These are phyloP conservation scores for Penicillium decumbens DNA, from an alignment of 2,329 filamentous ascomycete genomes.

Conservation along the genomic window DNA sequence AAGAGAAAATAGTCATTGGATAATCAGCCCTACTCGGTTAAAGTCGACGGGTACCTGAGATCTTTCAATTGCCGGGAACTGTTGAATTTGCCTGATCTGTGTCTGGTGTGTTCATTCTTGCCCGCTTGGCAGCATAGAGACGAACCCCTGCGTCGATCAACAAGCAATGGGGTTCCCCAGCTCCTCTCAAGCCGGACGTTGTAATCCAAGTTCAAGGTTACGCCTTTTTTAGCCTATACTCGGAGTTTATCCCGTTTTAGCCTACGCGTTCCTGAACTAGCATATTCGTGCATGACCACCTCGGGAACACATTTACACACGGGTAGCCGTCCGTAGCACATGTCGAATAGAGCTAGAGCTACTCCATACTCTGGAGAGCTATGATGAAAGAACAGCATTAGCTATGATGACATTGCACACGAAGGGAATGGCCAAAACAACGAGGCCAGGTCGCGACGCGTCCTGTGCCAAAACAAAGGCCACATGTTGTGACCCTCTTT, in stretches of 20 bases:
- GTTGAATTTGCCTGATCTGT: neutral
- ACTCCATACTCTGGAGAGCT: neutral
- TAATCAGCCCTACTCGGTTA: neutral
- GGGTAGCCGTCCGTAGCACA: neutral
- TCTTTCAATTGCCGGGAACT: neutral
- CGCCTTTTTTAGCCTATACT: neutral
- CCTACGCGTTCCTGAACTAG: neutral
- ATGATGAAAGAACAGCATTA: neutral
- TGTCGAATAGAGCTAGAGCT: neutral
- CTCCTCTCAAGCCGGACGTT: neutral
- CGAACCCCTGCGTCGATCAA: constrained; percentile 19
- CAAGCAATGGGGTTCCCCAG: neutral
- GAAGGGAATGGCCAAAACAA: constrained; percentile 1
- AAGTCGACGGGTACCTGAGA: neutral
- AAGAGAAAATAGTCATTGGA: neutral
- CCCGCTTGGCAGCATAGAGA: constrained; percentile 14
- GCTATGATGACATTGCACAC: constrained; percentile 10
- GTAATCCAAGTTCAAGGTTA: neutral
- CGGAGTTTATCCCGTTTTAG: neutral
- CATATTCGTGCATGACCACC: neutral
- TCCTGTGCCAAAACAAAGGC: constrained; percentile 3
- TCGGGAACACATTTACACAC: neutral
- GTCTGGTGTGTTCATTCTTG: neutral
- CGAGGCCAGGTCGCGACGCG: constrained; percentile 2
- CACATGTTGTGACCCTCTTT: constrained; percentile 7